Percentiles rank a stretch among this genome's conserved stretches.
Conservation (phyloP, 208 protist species). For the Crithidia bombi region DNA sequence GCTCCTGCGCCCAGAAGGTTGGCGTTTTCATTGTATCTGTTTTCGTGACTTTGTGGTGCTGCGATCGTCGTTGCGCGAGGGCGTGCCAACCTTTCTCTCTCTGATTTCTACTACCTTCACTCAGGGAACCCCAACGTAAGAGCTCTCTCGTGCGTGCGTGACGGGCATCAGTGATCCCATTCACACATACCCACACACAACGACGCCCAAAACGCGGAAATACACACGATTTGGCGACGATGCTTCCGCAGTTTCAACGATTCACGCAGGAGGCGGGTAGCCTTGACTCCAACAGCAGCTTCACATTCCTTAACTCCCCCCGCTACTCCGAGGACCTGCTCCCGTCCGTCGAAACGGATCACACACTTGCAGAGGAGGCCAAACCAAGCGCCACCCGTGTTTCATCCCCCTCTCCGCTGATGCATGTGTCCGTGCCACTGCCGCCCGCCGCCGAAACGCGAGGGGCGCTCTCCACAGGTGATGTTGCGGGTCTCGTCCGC, state of each 20-base stretch:
- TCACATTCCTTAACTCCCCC: slow-evolving; percentile 2
- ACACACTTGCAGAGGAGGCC: slow-evolving; percentile 1
- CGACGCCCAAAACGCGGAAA: no score
- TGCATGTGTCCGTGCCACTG: slow-evolving; percentile 19
- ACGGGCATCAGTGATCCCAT: no score
- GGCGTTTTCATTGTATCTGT: no score
- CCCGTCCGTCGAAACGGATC: slow-evolving; percentile 11
- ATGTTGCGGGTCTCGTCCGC: slow-evolving; percentile 8
- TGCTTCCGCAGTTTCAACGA: slow-evolving; percentile 8
- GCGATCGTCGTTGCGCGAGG: no score
- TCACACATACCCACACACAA: no score
- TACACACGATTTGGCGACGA: background rate
- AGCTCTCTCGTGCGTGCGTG: no score
- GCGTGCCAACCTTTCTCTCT: no score
- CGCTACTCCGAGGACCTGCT: slow-evolving; percentile 18
- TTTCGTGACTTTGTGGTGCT: no score
- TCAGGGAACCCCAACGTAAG: no score
- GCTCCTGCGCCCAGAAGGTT: no score
- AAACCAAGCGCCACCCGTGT: background rate
- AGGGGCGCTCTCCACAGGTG: background rate
- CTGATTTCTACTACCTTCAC: no score
- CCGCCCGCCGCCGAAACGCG: background rate
- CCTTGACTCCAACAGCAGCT: slow-evolving; percentile 2
- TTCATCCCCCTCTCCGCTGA: slow-evolving; percentile 16
- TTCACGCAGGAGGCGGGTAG: background rate